phyloP scores from a whole-genome alignment of 2,329 filamentous ascomycete genomes.

The Pyricularia sp. region DNA sequence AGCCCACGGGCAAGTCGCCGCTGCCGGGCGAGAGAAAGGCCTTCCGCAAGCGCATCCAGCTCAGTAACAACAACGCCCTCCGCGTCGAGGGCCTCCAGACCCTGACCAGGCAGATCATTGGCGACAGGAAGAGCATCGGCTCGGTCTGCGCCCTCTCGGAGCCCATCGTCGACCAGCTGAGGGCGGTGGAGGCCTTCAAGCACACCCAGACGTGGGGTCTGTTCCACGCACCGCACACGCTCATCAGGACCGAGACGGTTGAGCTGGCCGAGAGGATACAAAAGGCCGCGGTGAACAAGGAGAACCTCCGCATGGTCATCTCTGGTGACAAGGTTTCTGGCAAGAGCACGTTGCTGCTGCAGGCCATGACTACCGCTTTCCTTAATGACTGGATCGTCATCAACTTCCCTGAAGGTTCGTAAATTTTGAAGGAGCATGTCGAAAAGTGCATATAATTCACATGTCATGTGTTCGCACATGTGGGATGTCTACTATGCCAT shows the following conservation, averaged over 20 bases:
- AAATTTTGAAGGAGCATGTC: not conserved
- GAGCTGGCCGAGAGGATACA: constrained; percentile 54
- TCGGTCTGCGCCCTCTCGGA: constrained; percentile 58
- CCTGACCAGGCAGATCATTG: constrained; percentile 41
- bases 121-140: constrained; percentile 42
- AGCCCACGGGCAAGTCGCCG: constrained; percentile 40
- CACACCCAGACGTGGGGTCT: constrained; percentile 74
- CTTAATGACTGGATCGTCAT: constrained; percentile 81
- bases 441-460: not conserved
- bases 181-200: constrained; percentile 84
- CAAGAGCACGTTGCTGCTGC: constrained; percentile 77
- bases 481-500: not conserved
- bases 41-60: constrained; percentile 73
- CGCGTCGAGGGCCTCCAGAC: constrained; percentile 56
- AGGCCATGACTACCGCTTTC: constrained; percentile 71
- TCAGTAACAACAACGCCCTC: constrained; percentile 89
- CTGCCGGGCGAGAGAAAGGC: constrained; percentile 73
- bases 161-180: constrained; percentile 62
- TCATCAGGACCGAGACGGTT: constrained; percentile 69
- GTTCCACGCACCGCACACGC: constrained; percentile 67
- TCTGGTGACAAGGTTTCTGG: constrained; percentile 63
- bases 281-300: constrained; percentile 36
- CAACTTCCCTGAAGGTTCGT: constrained; percentile 71
- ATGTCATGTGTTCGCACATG: not conserved
- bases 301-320: constrained; percentile 51